Evolutionary conservation across 768 basidiomycete genomes (phyloP).

Genomic region (Hericium erinaceus): DNA sequence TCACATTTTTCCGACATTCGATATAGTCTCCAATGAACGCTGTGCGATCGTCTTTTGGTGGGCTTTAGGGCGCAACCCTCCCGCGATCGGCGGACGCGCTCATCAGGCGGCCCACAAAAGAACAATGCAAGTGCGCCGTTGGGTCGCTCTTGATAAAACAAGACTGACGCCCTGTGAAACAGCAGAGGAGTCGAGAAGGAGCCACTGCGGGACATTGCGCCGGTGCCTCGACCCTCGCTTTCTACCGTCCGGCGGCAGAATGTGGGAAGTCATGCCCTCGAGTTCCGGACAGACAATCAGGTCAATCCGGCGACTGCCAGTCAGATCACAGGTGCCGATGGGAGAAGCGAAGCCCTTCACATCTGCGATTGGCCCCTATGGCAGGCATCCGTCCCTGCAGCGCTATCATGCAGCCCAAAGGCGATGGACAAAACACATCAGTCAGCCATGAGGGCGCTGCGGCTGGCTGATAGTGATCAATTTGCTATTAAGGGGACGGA

Average conservation of each 20-base stretch:
- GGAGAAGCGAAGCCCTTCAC: not conserved
- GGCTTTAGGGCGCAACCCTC: not conserved
- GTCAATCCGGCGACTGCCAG: not conserved
- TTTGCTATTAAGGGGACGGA: conserved; percentile 4
- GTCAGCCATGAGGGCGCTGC: not conserved
- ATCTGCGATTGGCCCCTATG: not conserved
- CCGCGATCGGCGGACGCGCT: not conserved
- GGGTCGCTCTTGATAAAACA: too few relatives aligned
- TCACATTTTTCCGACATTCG: not conserved
- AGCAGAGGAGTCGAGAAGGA: too few relatives aligned
- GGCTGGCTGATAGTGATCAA: not conserved
- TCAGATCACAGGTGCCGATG: not conserved
- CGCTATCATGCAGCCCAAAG: too few relatives aligned
- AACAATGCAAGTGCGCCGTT: too few relatives aligned
- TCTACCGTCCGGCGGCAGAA: conserved; percentile 3
- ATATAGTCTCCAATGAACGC: conserved; percentile 7
- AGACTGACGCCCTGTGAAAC: too few relatives aligned
- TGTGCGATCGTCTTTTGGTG: not conserved
- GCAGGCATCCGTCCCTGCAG: not conserved
- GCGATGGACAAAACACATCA: too few relatives aligned
- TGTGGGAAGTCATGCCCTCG: conserved; percentile 2
- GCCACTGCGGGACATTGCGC: not conserved
- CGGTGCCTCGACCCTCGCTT: conserved; percentile 8
- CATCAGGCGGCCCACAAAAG: not conserved
- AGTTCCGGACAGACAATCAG: not conserved